Evolutionary conservation across 2,329 filamentous ascomycete genomes (phyloP).

Genomic region (Verticillium dahliae): DNA sequence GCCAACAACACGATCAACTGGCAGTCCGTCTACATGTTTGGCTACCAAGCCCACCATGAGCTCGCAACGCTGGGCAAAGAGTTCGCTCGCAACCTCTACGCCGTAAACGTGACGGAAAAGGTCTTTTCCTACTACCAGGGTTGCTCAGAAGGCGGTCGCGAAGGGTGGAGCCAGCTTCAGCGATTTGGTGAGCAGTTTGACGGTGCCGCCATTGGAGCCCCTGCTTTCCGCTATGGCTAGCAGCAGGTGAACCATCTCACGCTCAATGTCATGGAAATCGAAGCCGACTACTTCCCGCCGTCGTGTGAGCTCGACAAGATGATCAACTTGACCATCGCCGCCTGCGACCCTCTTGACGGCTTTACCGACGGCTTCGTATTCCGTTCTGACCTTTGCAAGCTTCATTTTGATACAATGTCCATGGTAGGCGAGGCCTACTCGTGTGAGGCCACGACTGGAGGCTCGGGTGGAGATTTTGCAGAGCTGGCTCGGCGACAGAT

Average conservation of each 20-base stretch:
- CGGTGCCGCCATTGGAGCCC: constrained; percentile 36
- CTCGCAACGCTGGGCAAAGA: constrained; percentile 33
- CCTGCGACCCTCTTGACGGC: constrained; percentile 50
- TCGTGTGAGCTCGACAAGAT: constrained; percentile 31
- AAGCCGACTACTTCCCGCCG: constrained; percentile 30
- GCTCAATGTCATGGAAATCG: constrained; percentile 29
- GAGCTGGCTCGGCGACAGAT: constrained; percentile 3
- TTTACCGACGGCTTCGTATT: constrained; percentile 31
- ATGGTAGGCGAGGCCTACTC: constrained; percentile 25
- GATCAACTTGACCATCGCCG: constrained; percentile 45
- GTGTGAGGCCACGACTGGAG: constrained; percentile 30
- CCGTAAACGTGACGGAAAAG: constrained; percentile 16
- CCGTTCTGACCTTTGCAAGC: constrained; percentile 26
- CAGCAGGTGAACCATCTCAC: constrained; percentile 38
- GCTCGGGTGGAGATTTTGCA: constrained; percentile 11
- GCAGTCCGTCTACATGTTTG: constrained; percentile 28
- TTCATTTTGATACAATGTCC: constrained; percentile 23
- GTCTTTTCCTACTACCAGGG: constrained; percentile 45
- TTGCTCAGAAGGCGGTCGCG: constrained; percentile 46
- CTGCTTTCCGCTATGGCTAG: constrained; percentile 37
- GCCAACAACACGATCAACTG: constrained; percentile 31
- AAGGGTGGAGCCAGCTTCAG: constrained; percentile 43
- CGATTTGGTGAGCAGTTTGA: constrained; percentile 41
- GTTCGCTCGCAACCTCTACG: constrained; percentile 34
- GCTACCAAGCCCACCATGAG: constrained; percentile 28